Base-by-base conservation (phyloP, 2,329 filamentous ascomycete species). In the Pleurostoma richardsiae region DNA sequence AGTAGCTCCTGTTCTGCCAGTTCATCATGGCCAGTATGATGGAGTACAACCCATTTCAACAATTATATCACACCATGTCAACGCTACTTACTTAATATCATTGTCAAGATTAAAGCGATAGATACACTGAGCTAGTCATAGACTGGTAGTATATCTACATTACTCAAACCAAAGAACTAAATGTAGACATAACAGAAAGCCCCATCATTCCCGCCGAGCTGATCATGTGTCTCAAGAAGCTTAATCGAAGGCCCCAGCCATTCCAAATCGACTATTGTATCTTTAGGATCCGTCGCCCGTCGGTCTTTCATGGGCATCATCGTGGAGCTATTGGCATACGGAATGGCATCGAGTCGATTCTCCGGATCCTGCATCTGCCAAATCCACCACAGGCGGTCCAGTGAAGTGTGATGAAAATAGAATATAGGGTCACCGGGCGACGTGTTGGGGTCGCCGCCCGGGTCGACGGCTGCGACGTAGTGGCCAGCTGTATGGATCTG, bases 301-400 rank as follows among this genome's bases (percentile, higher is more conserved):
- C 47, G 44, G 47, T 47, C 40, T 29, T 47, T 49, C 55, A 59
- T 56, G 10, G 53, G 53, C 54, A 57, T 56, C 6, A 54, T 49
- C 55, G 59, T 61, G 45, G 46, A 45, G 28, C 30, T 45, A 30
- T 47, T 45, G 29, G 39, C 49, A 10, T 51, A 53, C 1, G 61
- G 61, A 26, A 67, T 45, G 4, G 57, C 56, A 36, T 66, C 51
- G 29, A 68, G 49, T 6, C 67, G 60, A 6, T 52, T 57, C 10
- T 61, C 61, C 5, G 59, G 58, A 48, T 69, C 65, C 48, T 67
- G 64, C 60, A 66, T 67, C 56, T 70, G 66, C 67, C 66, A 69
- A 45, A 68, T 62, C 66, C 66, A 69, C 65, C 65, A 70, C 1
- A 69, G 51, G 1, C 66, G 63, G 51, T 70, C 67, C 0, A 70